Evolutionary conservation across 352 stramenopile genomes (phyloP), one percentile per base, ranked within the genome.

Genomic region (Phytophthora kernoviae): DNA sequence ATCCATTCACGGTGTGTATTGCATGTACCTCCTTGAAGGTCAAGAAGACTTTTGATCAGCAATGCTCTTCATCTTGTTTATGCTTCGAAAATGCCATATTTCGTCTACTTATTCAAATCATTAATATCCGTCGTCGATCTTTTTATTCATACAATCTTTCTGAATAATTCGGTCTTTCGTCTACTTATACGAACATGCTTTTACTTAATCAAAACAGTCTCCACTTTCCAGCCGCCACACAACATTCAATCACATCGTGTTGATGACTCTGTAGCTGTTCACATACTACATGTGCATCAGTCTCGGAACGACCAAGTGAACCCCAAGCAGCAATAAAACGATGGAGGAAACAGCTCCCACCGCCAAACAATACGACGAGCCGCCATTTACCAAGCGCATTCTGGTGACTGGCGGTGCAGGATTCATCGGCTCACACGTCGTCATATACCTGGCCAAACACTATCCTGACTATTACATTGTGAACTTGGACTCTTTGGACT

Each of bases 391-490:
- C 15, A 91, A 97, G 73, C 98, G 98, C 73, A 98, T 99, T 60
- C 82, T 99, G 42, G 77, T 99, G 15, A 99, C 97, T 5, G 97
- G 96, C 57, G 97, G 97, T 63, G 97, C 97, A 10, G 97, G 97
- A 24, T 98, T 98, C 72, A 98, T 98, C 62, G 97, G 91, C 24
- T 99, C 94, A 46, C 97, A 99, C 81, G 89, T 99, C 0, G 94
- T 98, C 54, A 97, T 98, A 49, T 76, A 98, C 54, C 81, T 99
- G 10, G 93, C 96, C 9, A 96, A 98, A 76, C 96, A 94, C 65
- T 99, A 99, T 62, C 96, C 97, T 7, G 51, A 98, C 48, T 99
- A 99, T 78, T 98, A 99, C 58, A 90, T 99, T 41, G 87, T 99
- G 30, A 98, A 98, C 54, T 87, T 98, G 50, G 96, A 99, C 76